Percentiles rank a stretch among this genome's conserved stretches.
phyloP scores from a whole-genome alignment of 345 rosid species.

The Gossypium rotundifolium region DNA sequence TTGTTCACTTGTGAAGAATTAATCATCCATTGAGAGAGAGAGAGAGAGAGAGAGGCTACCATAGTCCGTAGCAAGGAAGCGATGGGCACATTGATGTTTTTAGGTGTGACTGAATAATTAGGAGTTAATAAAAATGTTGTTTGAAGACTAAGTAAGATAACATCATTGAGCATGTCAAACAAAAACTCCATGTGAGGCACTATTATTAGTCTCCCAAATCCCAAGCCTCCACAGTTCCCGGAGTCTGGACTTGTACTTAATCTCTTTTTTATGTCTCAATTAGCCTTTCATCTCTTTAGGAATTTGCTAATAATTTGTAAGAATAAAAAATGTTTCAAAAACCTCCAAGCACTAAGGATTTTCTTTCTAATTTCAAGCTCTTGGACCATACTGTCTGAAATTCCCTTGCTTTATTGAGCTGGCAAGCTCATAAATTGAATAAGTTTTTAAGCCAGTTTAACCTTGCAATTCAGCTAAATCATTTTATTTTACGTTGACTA shows the following conservation, averaged over 20 bases:
- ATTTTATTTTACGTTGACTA: neutral
- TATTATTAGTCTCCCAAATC: constrained; percentile 20
- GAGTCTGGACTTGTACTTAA: constrained; percentile 14
- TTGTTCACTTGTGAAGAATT: constrained; percentile 12
- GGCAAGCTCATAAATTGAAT: neutral
- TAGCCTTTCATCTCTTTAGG: neutral
- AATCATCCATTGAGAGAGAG: neutral
- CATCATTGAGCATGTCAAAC: constrained; percentile 28
- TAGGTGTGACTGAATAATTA: constrained; percentile 22
- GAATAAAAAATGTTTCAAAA: neutral
- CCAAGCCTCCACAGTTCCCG: constrained; percentile 20
- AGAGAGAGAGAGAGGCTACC: neutral
- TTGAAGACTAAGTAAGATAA: constrained; percentile 17
- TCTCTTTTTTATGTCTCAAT: neutral
- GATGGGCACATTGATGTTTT: constrained; percentile 22
- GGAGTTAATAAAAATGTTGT: constrained; percentile 24
- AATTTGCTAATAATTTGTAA: neutral
- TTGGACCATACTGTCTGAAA: neutral
- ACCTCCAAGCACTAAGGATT: neutral
- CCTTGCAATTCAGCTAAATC: neutral
- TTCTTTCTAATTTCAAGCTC: neutral
- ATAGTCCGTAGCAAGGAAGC: constrained; percentile 11
- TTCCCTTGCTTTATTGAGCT: neutral
- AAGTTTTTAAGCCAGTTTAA: neutral
- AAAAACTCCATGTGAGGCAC: constrained; percentile 29